Percentiles rank a stretch among this genome's conserved stretches.
Evolutionary conservation across 1,284 basidiomycete species (phyloP).

Genomic region (Somion occarium): DNA sequence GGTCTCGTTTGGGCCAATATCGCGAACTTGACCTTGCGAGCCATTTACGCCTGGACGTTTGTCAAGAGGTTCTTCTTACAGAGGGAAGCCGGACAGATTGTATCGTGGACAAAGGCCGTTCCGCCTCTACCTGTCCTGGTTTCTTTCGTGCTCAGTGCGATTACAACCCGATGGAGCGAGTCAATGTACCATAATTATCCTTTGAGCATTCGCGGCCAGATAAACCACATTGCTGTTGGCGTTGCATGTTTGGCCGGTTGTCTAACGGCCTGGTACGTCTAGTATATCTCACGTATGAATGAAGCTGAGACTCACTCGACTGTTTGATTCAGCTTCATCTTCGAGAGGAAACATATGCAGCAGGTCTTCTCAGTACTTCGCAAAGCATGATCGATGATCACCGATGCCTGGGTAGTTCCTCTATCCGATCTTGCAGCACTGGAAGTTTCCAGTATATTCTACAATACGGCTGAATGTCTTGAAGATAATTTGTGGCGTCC

Average conservation of each 20-base stretch:
- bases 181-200: conserved; percentile 13
- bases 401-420: too few relatives aligned
- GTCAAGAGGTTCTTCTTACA: conserved; percentile 22
- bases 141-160: conserved; percentile 23
- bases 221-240: conserved; percentile 26
- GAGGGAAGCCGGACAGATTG: conserved; percentile 14
- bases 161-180: conserved; percentile 25
- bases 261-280: conserved; percentile 27
- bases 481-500: too few relatives aligned
- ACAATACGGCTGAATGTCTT: too few relatives aligned
- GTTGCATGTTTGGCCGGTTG: conserved; percentile 21
- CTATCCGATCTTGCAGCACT: too few relatives aligned
- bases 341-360: neutral
- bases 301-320: too few relatives aligned
- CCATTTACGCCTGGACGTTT: conserved; percentile 45
- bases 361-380: neutral
- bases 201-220: conserved; percentile 20
- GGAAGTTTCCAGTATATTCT: too few relatives aligned
- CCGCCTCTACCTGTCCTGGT: conserved; percentile 24
- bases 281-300: neutral
- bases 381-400: neutral
- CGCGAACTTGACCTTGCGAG: conserved; percentile 55
- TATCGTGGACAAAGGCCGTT: conserved; percentile 19
- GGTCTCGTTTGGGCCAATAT: conserved; percentile 77
- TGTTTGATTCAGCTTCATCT: neutral